phyloP scores from a whole-genome alignment of 257 asterid genomes.

The Solanum ossicruentum region DNA sequence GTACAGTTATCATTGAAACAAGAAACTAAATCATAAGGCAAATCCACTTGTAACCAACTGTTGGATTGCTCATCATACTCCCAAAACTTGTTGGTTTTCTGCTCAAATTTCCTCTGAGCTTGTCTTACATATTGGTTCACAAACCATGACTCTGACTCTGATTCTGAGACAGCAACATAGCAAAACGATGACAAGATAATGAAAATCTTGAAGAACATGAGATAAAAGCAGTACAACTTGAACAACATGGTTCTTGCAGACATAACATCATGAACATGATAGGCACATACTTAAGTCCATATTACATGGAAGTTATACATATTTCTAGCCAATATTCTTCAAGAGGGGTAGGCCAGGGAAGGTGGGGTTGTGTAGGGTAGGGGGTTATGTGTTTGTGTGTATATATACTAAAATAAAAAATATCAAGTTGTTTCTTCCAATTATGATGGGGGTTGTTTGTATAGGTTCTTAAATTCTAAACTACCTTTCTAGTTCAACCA shows the following conservation, averaged over 20 bases:
- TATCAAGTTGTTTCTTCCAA: neutral
- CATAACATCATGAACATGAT: neutral
- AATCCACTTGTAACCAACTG: conserved; percentile 52
- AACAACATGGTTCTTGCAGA: conserved; percentile 23
- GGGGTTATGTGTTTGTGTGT: conserved; percentile 14
- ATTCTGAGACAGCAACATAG: conserved; percentile 13
- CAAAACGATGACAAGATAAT: conserved; percentile 12
- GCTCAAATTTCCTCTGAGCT: conserved; percentile 38
- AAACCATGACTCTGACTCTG: conserved; percentile 27
- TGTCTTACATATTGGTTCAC: conserved; percentile 18
- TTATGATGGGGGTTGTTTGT: neutral
- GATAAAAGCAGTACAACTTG: conserved; percentile 2
- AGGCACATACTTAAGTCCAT: conserved; percentile 8
- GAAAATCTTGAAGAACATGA: conserved; percentile 9
- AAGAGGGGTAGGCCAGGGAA: neutral
- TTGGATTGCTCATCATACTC: conserved; percentile 47
- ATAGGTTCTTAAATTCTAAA: neutral
- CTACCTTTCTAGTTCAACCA: neutral
- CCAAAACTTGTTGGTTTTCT: conserved; percentile 53
- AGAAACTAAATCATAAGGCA: conserved; percentile 56
- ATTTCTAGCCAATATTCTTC: neutral
- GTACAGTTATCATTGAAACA: conserved; percentile 43
- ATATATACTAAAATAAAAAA: neutral
- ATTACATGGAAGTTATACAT: neutral
- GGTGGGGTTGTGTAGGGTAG: neutral